Evolutionary conservation across 1,284 basidiomycete species (phyloP), one percentile per base, ranked within the genome.

Genomic region (Ceratobasidium sp.): DNA sequence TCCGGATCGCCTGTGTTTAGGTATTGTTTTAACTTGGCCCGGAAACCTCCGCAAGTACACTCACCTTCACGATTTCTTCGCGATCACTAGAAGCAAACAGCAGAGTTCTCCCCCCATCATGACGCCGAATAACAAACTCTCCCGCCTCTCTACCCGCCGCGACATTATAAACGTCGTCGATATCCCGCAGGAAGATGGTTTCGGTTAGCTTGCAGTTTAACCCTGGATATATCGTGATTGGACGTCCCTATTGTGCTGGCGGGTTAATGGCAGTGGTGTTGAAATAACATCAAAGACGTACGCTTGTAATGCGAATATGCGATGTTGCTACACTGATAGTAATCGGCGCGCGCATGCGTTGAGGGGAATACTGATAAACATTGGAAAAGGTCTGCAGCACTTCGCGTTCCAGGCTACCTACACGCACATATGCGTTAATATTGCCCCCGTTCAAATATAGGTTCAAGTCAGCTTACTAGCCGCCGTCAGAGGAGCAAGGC

Each of bases 161-260:
- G 19, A 94, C 90, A 71, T 92, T 92, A 80, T 94, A 93, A 1
- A 94, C 89, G 79, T 97, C 95, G 82, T 93, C 94, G 77, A 97
- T 88, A 75, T 96, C 94, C 2, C 87, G 84, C 73, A 95, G 85
- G 1, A 90, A 88, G 69, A 96, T 90, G 75, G 93, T 89, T 79
- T 96, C 95, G 0, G 90, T 92, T 0, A 92, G 89, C 82, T 90
- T 90, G 82, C 90, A 93, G 3, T 88, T 85, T 56, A 93, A 82
- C 0, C 84, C 83, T 3, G 89, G 88, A 6, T 89, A 91, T 60
- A 93, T 88, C 0, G 87, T 83, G 78, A 88, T 85, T 6, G 90
- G 87, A 80, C 90, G 90, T 74, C 59, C 75, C 76, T 76, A 5
- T 7, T 22, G 7, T 29, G n/a, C 11, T 29, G 11, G 53, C 54